A percentile compares a stretch with the other conserved stretches of the same genome.
phyloP scores from a whole-genome alignment of 768 basidiomycete genomes.

The Macrolepiota dolichaula region DNA sequence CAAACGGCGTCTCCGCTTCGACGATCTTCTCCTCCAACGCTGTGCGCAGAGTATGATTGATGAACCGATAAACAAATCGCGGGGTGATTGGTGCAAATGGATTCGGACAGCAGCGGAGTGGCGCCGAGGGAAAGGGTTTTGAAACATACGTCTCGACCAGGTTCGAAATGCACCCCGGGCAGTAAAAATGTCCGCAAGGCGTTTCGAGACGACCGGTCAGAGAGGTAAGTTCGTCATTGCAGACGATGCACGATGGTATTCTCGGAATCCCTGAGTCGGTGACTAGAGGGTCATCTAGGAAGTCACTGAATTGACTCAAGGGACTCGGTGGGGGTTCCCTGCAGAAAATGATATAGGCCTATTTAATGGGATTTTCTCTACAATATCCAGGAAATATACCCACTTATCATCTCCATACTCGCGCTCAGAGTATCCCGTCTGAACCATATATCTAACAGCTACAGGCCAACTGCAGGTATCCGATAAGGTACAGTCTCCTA shows the following conservation, averaged over 20 bases:
- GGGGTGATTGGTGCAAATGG: slow-evolving; percentile 8
- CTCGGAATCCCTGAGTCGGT: neutral
- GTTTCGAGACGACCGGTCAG: slow-evolving; percentile 1
- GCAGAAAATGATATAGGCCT: neutral
- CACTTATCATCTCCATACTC: neutral
- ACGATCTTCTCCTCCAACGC: slow-evolving; percentile 1
- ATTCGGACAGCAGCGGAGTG: slow-evolving; percentile 8
- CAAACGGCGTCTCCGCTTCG: slow-evolving; percentile 11
- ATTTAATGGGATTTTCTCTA: neutral
- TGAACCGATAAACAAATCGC: neutral
- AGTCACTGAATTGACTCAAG: neutral
- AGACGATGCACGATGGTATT: neutral
- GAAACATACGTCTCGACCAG: slow-evolving; percentile 9
- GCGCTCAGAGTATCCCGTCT: neutral
- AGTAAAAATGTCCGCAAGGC: slow-evolving; percentile 15
- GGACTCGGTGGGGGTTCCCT: neutral
- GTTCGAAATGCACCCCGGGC: slow-evolving; percentile 4
- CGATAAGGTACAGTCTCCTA: neutral
- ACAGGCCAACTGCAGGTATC: neutral
- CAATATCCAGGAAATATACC: neutral
- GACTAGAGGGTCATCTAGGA: neutral
- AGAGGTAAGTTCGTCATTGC: neutral
- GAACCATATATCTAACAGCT: neutral
- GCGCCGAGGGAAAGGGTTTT: slow-evolving; percentile 2
- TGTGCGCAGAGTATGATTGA: neutral